Base-by-base conservation (phyloP, 78 protist species). In the Dictyostelium purpureum region DNA sequence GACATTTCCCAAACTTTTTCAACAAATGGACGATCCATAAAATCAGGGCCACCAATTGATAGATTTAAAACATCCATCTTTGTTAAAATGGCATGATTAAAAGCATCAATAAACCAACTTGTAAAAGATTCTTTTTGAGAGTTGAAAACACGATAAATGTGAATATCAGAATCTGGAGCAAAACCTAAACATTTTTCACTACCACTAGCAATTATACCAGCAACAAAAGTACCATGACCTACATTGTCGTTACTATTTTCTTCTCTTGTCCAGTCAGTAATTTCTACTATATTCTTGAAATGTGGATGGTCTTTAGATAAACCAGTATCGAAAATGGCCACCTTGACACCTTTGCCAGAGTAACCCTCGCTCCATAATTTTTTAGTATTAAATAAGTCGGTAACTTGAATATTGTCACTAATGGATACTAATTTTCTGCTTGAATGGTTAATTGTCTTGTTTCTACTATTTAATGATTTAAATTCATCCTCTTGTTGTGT, bases 51-150 rank as follows among this genome's bases (percentile, higher is more conserved):
- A 21, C 99, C 99, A 45, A 98, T 97, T 24, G 93, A 54, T 11
- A 98, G 89, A 63, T 98, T 98, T 28, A 98, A 38, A 11, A 98
- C 94, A 35, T 98, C 79, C 10, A 97, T 40, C 24, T 56, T 45
- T 54, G 10, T 61, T 31, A 67, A 40, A 43, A 98, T 75, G 24
- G 98, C 99, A 83, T 98, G 95, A 79, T 98, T 98, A 89, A 98
- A 98, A 19, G 99, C 99, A 73, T 98, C 99, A 52, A 98, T 82
- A 42, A 98, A 97, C 99, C 99, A 98, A 19, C 98, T 90, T 6
- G 99, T 98, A 94, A 88, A 97, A 2, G 98, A 96, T 3, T 88
- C 90, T 61, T 75, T 94, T 7, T 79, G 42, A 16, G 45, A 42
- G n/a, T 96, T 97, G 59, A 98, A 98, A 21, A 98, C 99, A 12